Evolutionary conservation across 2,329 filamentous ascomycete genomes (phyloP).

Genomic region (Fusarium devonianum): DNA sequence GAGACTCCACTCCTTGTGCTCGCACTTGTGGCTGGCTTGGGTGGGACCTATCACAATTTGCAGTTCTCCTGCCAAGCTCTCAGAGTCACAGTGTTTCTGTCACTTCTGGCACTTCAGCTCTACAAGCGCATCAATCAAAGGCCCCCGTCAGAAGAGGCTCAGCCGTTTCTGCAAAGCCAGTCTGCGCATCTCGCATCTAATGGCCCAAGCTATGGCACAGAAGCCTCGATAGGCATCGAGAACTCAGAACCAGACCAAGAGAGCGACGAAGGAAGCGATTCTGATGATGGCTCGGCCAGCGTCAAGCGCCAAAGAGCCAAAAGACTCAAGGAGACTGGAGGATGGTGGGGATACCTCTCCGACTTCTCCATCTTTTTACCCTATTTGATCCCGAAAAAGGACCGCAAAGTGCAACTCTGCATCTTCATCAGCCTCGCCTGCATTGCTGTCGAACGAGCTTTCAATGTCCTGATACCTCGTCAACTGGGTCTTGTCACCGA

Average conservation of each 20-base stretch:
- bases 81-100: slow-evolving; percentile 7
- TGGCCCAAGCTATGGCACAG: slow-evolving; percentile 23
- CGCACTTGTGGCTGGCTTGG: neutral
- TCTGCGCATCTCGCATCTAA: neutral
- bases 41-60: neutral
- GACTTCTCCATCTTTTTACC: slow-evolving; percentile 45
- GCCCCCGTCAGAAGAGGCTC: slow-evolving; percentile 9
- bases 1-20: slow-evolving; percentile 21
- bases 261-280: slow-evolving; percentile 27
- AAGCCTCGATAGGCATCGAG: neutral
- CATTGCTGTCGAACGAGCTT: slow-evolving; percentile 34
- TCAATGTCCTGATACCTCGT: slow-evolving; percentile 44
- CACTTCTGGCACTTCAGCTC: neutral
- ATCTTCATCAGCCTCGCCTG: slow-evolving; percentile 37
- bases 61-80: slow-evolving; percentile 11
- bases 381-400: slow-evolving; percentile 42
- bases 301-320: slow-evolving; percentile 41
- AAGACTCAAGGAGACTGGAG: slow-evolving; percentile 41
- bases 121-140: neutral
- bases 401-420: slow-evolving; percentile 43
- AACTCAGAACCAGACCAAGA: slow-evolving; percentile 5
- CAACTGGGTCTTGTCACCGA: slow-evolving; percentile 46
- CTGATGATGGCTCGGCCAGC: slow-evolving; percentile 32
- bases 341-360: slow-evolving; percentile 44
- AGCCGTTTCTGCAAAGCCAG: slow-evolving; percentile 17